Base-by-base conservation (phyloP, 163 green algal genomes). In the Trebouxiophyceae sp. region DNA sequence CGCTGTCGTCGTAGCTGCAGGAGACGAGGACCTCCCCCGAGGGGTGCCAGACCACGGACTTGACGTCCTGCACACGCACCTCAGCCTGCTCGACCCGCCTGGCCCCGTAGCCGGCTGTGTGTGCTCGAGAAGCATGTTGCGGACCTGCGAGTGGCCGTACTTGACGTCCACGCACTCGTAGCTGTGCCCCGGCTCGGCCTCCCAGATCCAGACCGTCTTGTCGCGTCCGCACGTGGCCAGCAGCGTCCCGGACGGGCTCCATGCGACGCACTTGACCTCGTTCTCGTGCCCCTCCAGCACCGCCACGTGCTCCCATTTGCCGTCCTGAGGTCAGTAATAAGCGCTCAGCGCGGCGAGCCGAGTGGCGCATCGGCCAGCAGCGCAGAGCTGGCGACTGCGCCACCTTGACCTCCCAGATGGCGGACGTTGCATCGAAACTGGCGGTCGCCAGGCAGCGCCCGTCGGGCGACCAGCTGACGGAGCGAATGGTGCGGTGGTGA, bases 121-220 rank as follows among this genome's bases (percentile, higher is more conserved):
- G n/a, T n/a, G n/a, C n/a, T n/a, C n/a, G n/a, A n/a, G n/a, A n/a
- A n/a, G n/a, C n/a, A n/a, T n/a, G n/a, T n/a, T n/a, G n/a, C 12
- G 12, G 0, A 85, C 80, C 75, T 91, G 83, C 7, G 75, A 71
- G 46, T 90, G 76, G 0, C 85, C 89, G 33, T 95, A 85, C 64
- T 96, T 96, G 5, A 98, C 93, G 47, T 97, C 90, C 32, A 96
- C 80, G 60, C 91, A 96, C 71, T 97, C 94, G 55, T 91, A 98
- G 65, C 98, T 91, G 47, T 93, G 73, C 0, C 67, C 74, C 0
- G 83, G 83, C 46, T 82, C 46, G 7, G 73, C 77, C 78, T 96
- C 89, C 90, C 90, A 97, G 29, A 97, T 74, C 90, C 90, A 97
- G 27, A 97, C 88, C 1, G 71, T 93, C 76, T 93, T 95, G 78